Base-by-base conservation (phyloP, 257 asterid species). In the Solanum dulcamara region DNA sequence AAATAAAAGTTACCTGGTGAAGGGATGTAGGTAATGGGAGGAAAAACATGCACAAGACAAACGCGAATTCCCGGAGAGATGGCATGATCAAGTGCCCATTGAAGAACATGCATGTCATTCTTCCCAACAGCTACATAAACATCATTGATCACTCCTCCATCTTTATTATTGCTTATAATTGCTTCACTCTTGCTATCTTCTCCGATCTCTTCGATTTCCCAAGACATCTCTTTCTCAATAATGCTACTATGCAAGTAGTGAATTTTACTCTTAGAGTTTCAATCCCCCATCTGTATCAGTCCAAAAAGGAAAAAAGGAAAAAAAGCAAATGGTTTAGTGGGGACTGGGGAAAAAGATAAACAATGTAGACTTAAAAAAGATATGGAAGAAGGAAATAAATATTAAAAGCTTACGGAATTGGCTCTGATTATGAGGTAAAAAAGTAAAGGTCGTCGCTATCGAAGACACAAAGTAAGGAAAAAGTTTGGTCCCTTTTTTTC, bases 41-140 rank as follows among this genome's bases (percentile, higher is more conserved):
- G 90, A 55, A 93, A 93, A 26, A 94, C 91, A 87, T 94, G 98
- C 57, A 94, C 93, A 28, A 95, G 93, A 55, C 91, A 90, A 24
- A 95, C 85, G 48, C 92, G 94, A 88, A 89, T 87, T n/a, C 91
- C 96, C 0, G 93, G 94, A 4, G 89, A 85, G 5, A 91, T 91
- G 4, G 80, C 92, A 86, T 93, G 93, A 84, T 93, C 94, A 51
- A 95, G 91, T 20, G 93, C 93, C 98, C 98, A 95, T 86, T 90
- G 91, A 44, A 95, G 91, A 17, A 94, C 92, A 68, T 93, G 93
- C 87, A 91, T 80, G 85, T 95, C 98, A 86, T 93, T 90, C 51
- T 92, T 95, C 20, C 95, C 98, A 81, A 94, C 97, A 46, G 96
- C 96, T 71, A 95, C 91, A 88, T 95, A 94, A 14, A 93, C 92